Evolutionary conservation across 2,329 filamentous ascomycete genomes (phyloP).

Genomic region (Leptographium wingfieldii): DNA sequence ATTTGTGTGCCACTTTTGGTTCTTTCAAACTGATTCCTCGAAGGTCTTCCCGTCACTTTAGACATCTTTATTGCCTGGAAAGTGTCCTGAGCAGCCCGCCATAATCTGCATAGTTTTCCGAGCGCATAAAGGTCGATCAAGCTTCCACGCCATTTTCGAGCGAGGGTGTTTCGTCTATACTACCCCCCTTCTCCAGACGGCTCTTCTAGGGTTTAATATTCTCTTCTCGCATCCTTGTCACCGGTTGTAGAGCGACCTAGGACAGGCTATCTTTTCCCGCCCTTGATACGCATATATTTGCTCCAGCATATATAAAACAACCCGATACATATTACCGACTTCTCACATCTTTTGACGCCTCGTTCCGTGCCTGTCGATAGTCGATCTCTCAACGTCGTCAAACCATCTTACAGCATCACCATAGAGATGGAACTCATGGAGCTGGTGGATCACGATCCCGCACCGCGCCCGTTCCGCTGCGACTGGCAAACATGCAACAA

Average conservation of each 20-base stretch:
- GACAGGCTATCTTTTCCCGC: not conserved
- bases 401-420: not conserved
- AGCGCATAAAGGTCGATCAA: constrained; percentile 14
- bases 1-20: not conserved
- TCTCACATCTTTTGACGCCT: not conserved
- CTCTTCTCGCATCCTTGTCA: not conserved
- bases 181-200: not conserved
- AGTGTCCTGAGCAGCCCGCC: not conserved
- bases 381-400: not conserved
- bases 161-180: constrained; percentile 7
- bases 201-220: not conserved
- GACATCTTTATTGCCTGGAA: not conserved
- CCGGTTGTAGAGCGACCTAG: constrained; percentile 4
- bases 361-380: constrained; percentile 2
- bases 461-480: constrained; percentile 50
- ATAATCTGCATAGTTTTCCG: constrained; percentile 8
- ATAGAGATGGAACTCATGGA: constrained; percentile 50
- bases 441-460: constrained; percentile 50
- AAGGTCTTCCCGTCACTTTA: constrained; percentile 2
- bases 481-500: constrained; percentile 51
- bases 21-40: constrained; percentile 6
- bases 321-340: not conserved
- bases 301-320: not conserved
- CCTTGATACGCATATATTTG: not conserved
- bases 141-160: constrained; percentile 7